Conservation (phyloP, 441 rosid genomes). For the Erodium chrysanthum region DNA sequence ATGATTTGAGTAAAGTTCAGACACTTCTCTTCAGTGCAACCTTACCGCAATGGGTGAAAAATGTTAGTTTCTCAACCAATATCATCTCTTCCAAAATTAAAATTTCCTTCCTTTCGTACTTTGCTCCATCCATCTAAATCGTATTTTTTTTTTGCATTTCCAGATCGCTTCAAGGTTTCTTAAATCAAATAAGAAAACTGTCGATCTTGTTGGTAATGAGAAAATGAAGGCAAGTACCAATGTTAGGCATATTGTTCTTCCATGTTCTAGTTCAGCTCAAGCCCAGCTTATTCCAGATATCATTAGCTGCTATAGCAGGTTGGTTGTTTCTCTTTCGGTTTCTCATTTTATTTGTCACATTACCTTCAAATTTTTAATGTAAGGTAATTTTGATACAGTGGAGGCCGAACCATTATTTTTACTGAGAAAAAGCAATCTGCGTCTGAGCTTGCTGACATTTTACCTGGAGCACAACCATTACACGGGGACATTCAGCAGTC, state of each 20-base stretch:
- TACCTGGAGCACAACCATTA: conserved; percentile 73
- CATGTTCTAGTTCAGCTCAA: conserved; percentile 60
- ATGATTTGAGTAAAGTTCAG: conserved; percentile 73
- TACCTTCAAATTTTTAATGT: neutral
- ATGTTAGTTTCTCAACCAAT: conserved; percentile 34
- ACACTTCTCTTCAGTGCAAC: conserved; percentile 98
- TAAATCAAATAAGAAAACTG: conserved; percentile 58
- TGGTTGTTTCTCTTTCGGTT: conserved; percentile 11
- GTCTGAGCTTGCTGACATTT: conserved; percentile 68
- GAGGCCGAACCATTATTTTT: conserved; percentile 83
- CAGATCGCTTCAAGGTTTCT: conserved; percentile 71
- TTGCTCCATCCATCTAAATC: conserved; percentile 16
- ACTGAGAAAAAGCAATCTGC: conserved; percentile 82
- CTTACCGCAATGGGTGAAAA: conserved; percentile 75
- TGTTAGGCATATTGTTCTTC: conserved; percentile 76
- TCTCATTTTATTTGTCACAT: neutral
- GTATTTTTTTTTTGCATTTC: conserved; percentile 8
- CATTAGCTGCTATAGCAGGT: conserved; percentile 89
- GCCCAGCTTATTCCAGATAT: conserved; percentile 74
- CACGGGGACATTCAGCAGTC: conserved; percentile 92
- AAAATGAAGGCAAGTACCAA: conserved; percentile 88
- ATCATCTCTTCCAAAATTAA: neutral
- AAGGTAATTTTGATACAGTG: conserved; percentile 37
- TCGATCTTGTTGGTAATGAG: conserved; percentile 95
- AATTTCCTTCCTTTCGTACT: neutral